Conservation (phyloP, 2,329 filamentous ascomycete species). For the Cladosporium sp. region DNA sequence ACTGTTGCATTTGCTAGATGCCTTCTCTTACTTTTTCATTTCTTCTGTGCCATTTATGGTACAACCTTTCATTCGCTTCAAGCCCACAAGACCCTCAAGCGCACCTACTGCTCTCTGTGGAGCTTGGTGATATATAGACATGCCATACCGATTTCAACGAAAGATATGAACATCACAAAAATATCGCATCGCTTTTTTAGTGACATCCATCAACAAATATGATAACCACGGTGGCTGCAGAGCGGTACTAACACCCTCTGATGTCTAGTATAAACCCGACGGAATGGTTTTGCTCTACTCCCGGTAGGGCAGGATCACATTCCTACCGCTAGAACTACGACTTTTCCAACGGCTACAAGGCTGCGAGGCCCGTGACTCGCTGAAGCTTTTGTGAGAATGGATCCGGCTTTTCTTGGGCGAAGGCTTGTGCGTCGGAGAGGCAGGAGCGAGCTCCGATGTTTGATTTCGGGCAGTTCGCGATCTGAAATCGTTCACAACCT, state of each 20-base stretch:
- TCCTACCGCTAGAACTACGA: background rate
- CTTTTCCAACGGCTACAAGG: constrained; percentile 7
- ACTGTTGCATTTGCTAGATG: constrained; percentile 3
- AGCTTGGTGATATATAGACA: constrained; percentile 13
- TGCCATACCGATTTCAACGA: constrained; percentile 16
- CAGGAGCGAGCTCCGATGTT: constrained; percentile 6
- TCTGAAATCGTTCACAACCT: background rate
- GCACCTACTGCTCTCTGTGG: background rate
- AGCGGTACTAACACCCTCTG: too few species aligned
- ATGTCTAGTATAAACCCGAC: background rate
- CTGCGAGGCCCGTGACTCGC: background rate
- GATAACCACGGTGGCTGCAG: too few species aligned
- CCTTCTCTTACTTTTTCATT: background rate
- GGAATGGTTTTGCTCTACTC: background rate
- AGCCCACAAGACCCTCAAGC: background rate
- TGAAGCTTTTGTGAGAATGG: background rate
- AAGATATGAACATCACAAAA: background rate
- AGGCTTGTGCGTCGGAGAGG: constrained; percentile 9
- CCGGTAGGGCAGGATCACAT: background rate
- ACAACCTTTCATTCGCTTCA: background rate
- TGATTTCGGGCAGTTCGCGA: background rate
- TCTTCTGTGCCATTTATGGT: background rate
- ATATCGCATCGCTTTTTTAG: too few species aligned
- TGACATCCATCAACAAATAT: too few species aligned
- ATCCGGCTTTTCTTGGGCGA: background rate